These are phyloP conservation scores for Carex pumila DNA, from an alignment of 176 grass and related monocot species.

Conservation along the genomic window DNA sequence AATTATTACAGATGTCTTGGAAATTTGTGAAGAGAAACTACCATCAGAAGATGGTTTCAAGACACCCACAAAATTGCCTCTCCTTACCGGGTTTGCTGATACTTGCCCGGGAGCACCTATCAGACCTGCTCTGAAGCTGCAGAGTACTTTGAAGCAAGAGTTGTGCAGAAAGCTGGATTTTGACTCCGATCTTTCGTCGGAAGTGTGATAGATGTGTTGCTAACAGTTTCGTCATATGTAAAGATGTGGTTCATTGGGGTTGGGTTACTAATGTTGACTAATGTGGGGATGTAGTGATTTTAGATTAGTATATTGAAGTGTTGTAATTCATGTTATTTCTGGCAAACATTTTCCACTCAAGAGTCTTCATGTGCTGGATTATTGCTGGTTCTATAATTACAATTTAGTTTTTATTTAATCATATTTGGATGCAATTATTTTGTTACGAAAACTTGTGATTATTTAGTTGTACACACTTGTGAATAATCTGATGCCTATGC, in stretches of 20 bases:
- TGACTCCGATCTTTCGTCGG: neutral
- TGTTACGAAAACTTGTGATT: neutral
- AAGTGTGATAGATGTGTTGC: neutral
- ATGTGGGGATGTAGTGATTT: neutral
- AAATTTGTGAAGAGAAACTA: conserved; percentile 5
- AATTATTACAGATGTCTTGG: conserved; percentile 15
- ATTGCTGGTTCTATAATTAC: neutral
- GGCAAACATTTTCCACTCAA: neutral
- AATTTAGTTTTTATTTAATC: neutral
- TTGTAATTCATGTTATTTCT: neutral
- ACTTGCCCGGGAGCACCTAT: neutral
- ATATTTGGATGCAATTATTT: neutral
- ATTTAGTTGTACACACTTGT: neutral
- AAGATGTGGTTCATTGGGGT: neutral
- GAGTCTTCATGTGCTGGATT: neutral
- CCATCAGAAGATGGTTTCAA: neutral
- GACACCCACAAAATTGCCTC: neutral
- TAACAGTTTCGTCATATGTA: conserved; percentile 7
- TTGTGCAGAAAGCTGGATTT: conserved; percentile 16
- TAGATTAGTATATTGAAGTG: neutral
- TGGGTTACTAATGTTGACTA: neutral
- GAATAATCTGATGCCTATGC: neutral
- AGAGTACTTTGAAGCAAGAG: neutral
- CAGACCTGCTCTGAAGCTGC: neutral
- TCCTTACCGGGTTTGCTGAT: neutral